A percentile compares a stretch with the other conserved stretches of the same genome.
Conservation (phyloP, 441 rosid species). For the Erodium trifolium region DNA sequence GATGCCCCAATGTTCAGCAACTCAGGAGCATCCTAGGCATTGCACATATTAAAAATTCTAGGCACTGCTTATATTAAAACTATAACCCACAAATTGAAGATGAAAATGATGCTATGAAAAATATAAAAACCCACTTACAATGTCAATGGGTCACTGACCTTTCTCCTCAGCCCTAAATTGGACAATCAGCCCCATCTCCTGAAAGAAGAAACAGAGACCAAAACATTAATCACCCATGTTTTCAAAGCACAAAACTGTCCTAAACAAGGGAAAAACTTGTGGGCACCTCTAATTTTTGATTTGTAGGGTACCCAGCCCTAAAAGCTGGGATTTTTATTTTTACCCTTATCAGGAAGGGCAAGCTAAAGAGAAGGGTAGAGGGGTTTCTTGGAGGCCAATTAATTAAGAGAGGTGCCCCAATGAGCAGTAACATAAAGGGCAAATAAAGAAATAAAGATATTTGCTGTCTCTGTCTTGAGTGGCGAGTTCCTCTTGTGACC, state of each 20-base stretch:
- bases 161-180: neutral
- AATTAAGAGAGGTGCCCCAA: conserved; percentile 11
- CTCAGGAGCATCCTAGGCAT: conserved; percentile 30
- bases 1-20: conserved; percentile 20
- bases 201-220: neutral
- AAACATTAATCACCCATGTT: neutral
- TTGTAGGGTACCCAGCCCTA: neutral
- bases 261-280: neutral
- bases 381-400: neutral
- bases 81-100: conserved; percentile 5
- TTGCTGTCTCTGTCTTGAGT: conserved; percentile 23
- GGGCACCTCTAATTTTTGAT: neutral
- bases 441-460: neutral
- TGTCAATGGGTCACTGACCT: conserved; percentile 5
- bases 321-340: neutral
- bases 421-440: conserved; percentile 7
- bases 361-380: neutral
- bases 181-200: neutral
- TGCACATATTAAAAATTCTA: conserved; percentile 16
- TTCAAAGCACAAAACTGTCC: conserved; percentile 2
- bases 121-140: neutral
- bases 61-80: conserved; percentile 19
- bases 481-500: conserved; percentile 18
- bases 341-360: neutral
- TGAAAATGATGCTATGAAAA: neutral